Percentiles rank a stretch among this genome's conserved stretches.
phyloP scores from a whole-genome alignment of 2,329 filamentous ascomycete species.

The Teratosphaeria pseudoeucalypti region DNA sequence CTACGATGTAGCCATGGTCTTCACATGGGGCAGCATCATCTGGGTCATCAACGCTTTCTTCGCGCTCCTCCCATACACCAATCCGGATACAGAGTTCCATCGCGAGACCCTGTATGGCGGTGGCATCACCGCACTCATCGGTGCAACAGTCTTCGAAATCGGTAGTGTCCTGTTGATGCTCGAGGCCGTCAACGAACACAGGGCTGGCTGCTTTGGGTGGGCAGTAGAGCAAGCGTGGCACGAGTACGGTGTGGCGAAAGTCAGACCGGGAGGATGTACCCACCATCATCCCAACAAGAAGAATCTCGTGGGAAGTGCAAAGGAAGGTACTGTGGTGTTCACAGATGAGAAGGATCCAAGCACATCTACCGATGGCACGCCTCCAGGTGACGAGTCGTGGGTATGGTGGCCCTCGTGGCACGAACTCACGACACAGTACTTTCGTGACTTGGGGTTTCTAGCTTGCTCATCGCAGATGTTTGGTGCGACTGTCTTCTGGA shows the following conservation, averaged over 20 bases:
- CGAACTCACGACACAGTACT: conserved; percentile 17
- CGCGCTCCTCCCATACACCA: conserved; percentile 48
- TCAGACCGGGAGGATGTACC: conserved; percentile 15
- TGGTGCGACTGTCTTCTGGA: conserved; percentile 19
- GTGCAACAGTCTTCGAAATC: conserved; percentile 56
- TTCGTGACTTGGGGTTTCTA: conserved; percentile 21
- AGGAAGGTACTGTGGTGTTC: background rate
- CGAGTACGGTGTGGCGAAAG: conserved; percentile 2
- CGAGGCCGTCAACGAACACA: conserved; percentile 59
- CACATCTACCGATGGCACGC: conserved; percentile 8
- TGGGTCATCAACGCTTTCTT: conserved; percentile 51
- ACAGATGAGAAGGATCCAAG: background rate
- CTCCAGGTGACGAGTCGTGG: conserved; percentile 16
- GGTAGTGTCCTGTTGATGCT: conserved; percentile 54
- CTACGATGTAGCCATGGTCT: conserved; percentile 44
- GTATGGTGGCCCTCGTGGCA: conserved; percentile 19
- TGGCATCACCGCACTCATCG: conserved; percentile 54
- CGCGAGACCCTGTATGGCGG: conserved; percentile 45
- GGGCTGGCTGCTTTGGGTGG: conserved; percentile 58
- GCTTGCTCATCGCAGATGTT: conserved; percentile 17
- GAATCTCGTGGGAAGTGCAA: conserved; percentile 19
- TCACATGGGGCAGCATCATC: conserved; percentile 41
- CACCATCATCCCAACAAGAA: conserved; percentile 29
- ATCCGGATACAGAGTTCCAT: conserved; percentile 44
- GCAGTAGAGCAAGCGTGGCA: conserved; percentile 43